Evolutionary conservation across 176 grass and related monocot genomes (phyloP).

Genomic region (Musa beccarii): DNA sequence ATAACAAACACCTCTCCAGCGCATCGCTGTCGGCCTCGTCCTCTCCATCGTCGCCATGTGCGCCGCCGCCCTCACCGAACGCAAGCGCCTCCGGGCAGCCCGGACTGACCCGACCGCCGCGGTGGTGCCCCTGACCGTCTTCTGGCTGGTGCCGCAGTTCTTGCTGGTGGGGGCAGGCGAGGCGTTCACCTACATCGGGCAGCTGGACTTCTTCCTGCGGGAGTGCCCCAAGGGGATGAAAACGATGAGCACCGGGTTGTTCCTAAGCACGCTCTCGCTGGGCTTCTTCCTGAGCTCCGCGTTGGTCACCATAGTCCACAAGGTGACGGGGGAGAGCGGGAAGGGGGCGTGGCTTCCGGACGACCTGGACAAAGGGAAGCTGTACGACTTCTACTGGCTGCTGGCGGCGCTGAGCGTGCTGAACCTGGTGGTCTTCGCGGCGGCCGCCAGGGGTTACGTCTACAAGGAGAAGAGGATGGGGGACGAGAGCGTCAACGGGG

Average conservation of each 20-base stretch:
- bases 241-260: slow-evolving; percentile 92
- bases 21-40: slow-evolving; percentile 63
- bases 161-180: slow-evolving; percentile 78
- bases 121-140: slow-evolving; percentile 40
- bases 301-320: slow-evolving; percentile 62
- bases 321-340: slow-evolving; percentile 34
- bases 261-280: slow-evolving; percentile 79
- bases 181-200: slow-evolving; percentile 96
- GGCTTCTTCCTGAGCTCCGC: slow-evolving; percentile 89
- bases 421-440: slow-evolving; percentile 47
- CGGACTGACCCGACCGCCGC: not conserved
- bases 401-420: slow-evolving; percentile 44
- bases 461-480: slow-evolving; percentile 84
- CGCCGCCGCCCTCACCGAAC: slow-evolving; percentile 38
- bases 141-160: slow-evolving; percentile 90
- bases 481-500: slow-evolving; percentile 25
- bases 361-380: slow-evolving; percentile 61
- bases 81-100: slow-evolving; percentile 17
- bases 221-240: slow-evolving; percentile 99
- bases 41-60: slow-evolving; percentile 69
- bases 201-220: slow-evolving; percentile 88
- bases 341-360: slow-evolving; percentile 57
- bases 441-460: slow-evolving; percentile 37
- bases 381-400: slow-evolving; percentile 94
- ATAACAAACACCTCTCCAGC: slow-evolving; percentile 44